Evolutionary conservation across 306 rosid genomes (phyloP).

Genomic region (Cucurbita pepo): DNA sequence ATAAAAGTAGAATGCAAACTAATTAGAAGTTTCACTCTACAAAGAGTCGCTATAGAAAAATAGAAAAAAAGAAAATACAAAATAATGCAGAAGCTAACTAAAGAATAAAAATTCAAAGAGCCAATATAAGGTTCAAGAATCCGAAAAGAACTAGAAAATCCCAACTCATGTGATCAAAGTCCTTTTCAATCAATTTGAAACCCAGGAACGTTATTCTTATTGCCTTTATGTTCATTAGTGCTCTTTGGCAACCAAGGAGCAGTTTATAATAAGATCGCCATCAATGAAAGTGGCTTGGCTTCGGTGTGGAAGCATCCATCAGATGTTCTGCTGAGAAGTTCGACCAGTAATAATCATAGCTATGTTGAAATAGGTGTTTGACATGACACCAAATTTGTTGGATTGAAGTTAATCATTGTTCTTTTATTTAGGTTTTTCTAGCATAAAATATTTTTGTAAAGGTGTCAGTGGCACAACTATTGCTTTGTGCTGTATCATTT

Average conservation of each 20-base stretch:
- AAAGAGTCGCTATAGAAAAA: too few species aligned
- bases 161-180: not conserved
- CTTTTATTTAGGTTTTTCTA: not conserved
- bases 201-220: not conserved
- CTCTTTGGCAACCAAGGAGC: not conserved
- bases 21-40: too few species aligned
- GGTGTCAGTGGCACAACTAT: not conserved
- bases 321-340: not conserved
- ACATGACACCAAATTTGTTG: not conserved
- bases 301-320: not conserved
- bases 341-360: not conserved
- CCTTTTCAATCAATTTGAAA: not conserved
- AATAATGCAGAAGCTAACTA: too few species aligned
- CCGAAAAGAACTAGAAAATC: not conserved
- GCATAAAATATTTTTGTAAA: not conserved
- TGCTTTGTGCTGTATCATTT: not conserved
- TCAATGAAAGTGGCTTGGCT: not conserved
- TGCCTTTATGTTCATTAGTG: not conserved
- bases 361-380: not conserved
- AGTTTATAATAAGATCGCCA: not conserved
- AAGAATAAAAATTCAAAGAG: too few species aligned
- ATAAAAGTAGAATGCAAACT: too few species aligned
- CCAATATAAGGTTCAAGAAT: too few species aligned
- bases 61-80: too few species aligned
- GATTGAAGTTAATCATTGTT: not conserved